Percentiles rank a stretch among this genome's conserved stretches.
Conservation (phyloP, 1,284 basidiomycete genomes). For the Trichosporon coremiiforme region DNA sequence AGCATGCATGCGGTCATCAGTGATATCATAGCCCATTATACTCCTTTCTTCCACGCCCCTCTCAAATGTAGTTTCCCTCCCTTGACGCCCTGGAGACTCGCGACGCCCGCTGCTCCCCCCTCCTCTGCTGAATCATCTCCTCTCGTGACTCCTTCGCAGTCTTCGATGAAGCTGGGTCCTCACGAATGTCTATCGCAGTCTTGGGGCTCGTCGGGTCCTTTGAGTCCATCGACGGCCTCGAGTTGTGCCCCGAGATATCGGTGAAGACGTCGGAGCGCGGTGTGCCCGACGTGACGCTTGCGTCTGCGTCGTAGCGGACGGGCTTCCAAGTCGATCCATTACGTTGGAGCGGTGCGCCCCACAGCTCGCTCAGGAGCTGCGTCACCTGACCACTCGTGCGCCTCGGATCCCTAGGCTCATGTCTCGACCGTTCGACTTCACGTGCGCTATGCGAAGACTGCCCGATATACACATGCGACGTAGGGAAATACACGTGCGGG, state of each 20-base stretch:
- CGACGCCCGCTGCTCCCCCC: not conserved
- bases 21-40: not conserved
- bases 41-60: not conserved
- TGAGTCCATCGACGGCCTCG: not conserved
- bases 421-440: not conserved
- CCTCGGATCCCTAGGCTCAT: not conserved
- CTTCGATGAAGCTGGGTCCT: not conserved
- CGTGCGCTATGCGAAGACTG: not conserved
- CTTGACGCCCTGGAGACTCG: not conserved
- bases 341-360: constrained; percentile 7
- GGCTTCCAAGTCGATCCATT: constrained; percentile 6
- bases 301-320: not conserved
- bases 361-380: constrained; percentile 4
- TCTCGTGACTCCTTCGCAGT: not conserved
- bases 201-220: not conserved
- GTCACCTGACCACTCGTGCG: not conserved
- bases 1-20: not conserved
- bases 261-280: not conserved
- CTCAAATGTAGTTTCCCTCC: not conserved
- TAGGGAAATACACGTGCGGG: not conserved
- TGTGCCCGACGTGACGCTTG: not conserved
- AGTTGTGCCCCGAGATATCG: not conserved
- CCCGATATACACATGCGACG: not conserved
- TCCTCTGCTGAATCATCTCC: not conserved
- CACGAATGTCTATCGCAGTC: not conserved